Evolutionary conservation across 2,329 filamentous ascomycete genomes (phyloP), one percentile per base, ranked within the genome.

Genomic region (Dissoconium aciculare): DNA sequence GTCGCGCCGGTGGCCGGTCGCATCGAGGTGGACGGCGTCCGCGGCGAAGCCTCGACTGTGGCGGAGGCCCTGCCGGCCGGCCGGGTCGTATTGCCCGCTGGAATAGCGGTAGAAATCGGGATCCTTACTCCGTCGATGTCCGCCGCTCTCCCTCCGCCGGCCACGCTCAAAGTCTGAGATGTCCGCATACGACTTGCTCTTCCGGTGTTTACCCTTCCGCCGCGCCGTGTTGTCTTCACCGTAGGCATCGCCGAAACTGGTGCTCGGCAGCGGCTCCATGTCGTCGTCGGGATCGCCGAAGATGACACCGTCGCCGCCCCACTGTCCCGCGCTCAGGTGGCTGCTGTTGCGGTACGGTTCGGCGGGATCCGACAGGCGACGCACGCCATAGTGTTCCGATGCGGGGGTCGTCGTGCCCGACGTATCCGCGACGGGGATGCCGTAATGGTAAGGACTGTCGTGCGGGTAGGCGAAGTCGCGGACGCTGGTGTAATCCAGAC

Each of bases 401-500:
- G 71, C 74, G 6, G 87, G 84, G 0, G 85, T 93, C n/a, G 78
- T 85, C 44, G 79, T 67, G 34, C 76, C 78, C 1, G 84, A 91
- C 5, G 73, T 66, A n/a, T 74, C 65, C 44, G 84, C 78, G 21
- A 78, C 77, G 11, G 82, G 76, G 6, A 17, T 24, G 1, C 89
- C 89, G 64, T 93, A 93, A 62, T 95, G 89, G 56, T 94, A 67
- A 26, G 82, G 84, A 55, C 95, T 81, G 33, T 69, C 67, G 15
- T 70, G 53, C 17, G 82, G 74, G 53, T 95, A 98, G 44, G 89
- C 89, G 59, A 95, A 98, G 64, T 98, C 89, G 49, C 89, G 78
- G 42, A 98, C 85, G 26, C 82, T 66, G n/a, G 84, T 75, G 55
- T 94, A 94, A 5, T 80, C 58, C 11, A 94, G 69, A 51, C 75